Conservation (phyloP, 2,329 filamentous ascomycete species). For the Dryadomyces sulphureus region DNA sequence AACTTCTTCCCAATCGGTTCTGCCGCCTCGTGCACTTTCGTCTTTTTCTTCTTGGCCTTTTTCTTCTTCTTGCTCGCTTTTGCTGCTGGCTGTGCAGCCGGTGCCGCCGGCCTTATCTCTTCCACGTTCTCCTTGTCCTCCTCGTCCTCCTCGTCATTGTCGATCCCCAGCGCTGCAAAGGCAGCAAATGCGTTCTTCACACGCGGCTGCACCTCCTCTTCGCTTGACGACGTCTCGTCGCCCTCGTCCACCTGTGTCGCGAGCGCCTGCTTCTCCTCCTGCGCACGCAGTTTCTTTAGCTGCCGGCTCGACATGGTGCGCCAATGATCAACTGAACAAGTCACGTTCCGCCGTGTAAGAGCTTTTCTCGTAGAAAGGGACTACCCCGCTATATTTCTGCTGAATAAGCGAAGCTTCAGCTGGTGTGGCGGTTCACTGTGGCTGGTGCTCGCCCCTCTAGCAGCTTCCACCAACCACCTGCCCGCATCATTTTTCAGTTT, state of each 20-base stretch:
- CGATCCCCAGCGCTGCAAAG: conserved; percentile 34
- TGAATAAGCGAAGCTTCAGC: neutral
- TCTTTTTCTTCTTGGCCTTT: conserved; percentile 18
- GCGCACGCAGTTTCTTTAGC: conserved; percentile 35
- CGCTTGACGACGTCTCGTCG: conserved; percentile 13
- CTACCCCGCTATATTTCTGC: neutral
- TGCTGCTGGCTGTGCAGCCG: neutral
- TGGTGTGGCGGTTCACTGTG: neutral
- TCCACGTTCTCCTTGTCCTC: conserved; percentile 19
- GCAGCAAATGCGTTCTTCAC: conserved; percentile 24
- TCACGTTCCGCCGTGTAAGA: neutral
- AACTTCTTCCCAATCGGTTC: conserved; percentile 26
- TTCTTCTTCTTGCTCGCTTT: conserved; percentile 20
- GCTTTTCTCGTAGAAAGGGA: neutral
- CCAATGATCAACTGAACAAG: neutral
- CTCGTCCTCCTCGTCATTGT: conserved; percentile 23
- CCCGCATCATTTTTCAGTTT: neutral
- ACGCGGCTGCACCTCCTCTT: neutral
- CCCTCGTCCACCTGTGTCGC: conserved; percentile 9
- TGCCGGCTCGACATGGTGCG: conserved; percentile 33
- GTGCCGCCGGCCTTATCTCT: conserved; percentile 16
- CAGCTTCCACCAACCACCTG: conserved; percentile 2
- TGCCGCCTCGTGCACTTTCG: too few relatives aligned
- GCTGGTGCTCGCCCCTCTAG: neutral
- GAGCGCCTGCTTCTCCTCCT: conserved; percentile 18